phyloP scores from a whole-genome alignment of 495 filamentous ascomycete species.

The Polyplosphaeria fusca region DNA sequence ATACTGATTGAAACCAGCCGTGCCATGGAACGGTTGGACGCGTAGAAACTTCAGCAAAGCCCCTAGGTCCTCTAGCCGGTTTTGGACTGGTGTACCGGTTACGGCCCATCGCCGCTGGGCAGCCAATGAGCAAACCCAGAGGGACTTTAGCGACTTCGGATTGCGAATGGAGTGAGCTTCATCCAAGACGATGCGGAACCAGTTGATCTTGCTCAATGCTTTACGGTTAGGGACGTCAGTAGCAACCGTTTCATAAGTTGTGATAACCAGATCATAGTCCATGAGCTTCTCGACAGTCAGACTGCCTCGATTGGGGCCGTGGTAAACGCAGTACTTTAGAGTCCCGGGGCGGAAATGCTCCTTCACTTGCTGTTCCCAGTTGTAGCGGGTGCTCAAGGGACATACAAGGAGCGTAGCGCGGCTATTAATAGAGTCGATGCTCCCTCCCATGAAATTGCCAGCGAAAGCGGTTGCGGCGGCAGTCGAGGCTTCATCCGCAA shows the following conservation, averaged over 20 bases:
- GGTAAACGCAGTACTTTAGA: slow-evolving; percentile 73
- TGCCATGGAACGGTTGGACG: slow-evolving; percentile 81
- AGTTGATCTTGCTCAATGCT: slow-evolving; percentile 72
- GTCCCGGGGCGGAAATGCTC: slow-evolving; percentile 62
- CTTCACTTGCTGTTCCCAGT: slow-evolving; percentile 88
- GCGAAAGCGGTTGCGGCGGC: slow-evolving; percentile 59
- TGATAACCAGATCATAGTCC: slow-evolving; percentile 78
- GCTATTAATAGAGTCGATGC: slow-evolving; percentile 53
- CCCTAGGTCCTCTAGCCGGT: slow-evolving; percentile 84
- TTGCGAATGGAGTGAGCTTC: slow-evolving; percentile 94
- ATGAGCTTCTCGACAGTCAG: slow-evolving; percentile 56
- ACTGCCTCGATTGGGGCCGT: slow-evolving; percentile 72
- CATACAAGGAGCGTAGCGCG: slow-evolving; percentile 85
- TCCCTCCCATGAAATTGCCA: slow-evolving; percentile 28
- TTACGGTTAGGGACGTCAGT: slow-evolving; percentile 67
- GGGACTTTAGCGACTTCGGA: slow-evolving; percentile 72
- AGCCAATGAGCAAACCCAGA: slow-evolving; percentile 76
- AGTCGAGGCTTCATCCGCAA: slow-evolving; percentile 54
- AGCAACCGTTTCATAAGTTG: slow-evolving; percentile 84
- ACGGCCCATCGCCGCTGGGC: slow-evolving; percentile 90
- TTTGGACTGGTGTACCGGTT: slow-evolving; percentile 88
- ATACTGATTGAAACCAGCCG: slow-evolving; percentile 65
- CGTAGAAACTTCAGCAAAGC: slow-evolving; percentile 88
- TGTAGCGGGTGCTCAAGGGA: slow-evolving; percentile 82
- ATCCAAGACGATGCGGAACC: slow-evolving; percentile 94